Evolutionary conservation across 2,329 filamentous ascomycete species (phyloP).

Genomic region (Plenodomus lindquistii): DNA sequence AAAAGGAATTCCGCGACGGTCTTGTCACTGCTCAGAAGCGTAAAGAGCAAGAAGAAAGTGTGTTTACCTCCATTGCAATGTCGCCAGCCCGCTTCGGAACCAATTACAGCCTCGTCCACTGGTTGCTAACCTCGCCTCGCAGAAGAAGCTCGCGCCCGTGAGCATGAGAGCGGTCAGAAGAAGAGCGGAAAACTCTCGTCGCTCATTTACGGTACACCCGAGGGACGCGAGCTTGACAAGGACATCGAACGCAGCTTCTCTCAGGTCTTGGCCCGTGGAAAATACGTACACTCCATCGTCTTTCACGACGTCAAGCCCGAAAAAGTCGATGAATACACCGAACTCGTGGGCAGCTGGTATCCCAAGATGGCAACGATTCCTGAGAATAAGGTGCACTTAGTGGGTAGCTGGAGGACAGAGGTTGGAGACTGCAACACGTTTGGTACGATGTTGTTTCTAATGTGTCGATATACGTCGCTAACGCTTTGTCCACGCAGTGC

Average conservation of each 20-base stretch:
- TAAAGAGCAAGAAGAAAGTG: constrained; percentile 84
- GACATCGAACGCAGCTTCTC: constrained; percentile 97
- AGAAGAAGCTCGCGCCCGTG: constrained; percentile 61
- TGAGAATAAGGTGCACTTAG: constrained; percentile 92
- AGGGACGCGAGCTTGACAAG: constrained; percentile 89
- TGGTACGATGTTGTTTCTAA: constrained; percentile 59
- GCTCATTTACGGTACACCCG: constrained; percentile 95
- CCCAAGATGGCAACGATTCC: constrained; percentile 81
- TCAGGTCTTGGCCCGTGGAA: constrained; percentile 90
- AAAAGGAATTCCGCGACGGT: constrained; percentile 84
- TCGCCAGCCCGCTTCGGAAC: constrained; percentile 38
- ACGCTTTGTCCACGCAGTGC: constrained; percentile 62
- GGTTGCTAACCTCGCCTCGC: constrained; percentile 50
- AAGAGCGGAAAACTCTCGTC: constrained; percentile 73
- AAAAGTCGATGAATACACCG: constrained; percentile 91
- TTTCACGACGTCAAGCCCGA: constrained; percentile 95
- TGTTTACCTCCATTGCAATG: constrained; percentile 52
- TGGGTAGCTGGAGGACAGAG: constrained; percentile 97
- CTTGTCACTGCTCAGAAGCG: constrained; percentile 74
- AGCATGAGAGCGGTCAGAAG: constrained; percentile 64
- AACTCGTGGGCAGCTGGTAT: constrained; percentile 89
- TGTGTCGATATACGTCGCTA: not conserved
- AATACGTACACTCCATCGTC: constrained; percentile 98
- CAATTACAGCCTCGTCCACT: constrained; percentile 6
- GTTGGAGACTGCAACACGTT: constrained; percentile 98